phyloP scores from a whole-genome alignment of 2,329 filamentous ascomycete species.

The Penicillium paneum region DNA sequence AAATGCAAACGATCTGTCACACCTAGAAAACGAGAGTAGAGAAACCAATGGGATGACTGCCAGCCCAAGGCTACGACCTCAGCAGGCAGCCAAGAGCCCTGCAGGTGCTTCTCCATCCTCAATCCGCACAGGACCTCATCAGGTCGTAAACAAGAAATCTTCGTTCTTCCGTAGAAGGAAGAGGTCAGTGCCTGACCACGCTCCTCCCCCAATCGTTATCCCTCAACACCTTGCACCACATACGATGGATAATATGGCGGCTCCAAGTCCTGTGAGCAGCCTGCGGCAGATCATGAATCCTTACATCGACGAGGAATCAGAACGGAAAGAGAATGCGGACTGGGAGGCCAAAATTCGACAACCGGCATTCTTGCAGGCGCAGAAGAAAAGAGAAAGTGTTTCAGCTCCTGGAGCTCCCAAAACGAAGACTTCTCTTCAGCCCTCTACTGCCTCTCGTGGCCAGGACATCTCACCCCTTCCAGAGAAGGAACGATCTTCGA shows the following conservation, averaged over 20 bases:
- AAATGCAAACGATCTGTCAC: slow-evolving; percentile 20
- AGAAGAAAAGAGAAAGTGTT: slow-evolving; percentile 27
- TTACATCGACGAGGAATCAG: slow-evolving; percentile 55
- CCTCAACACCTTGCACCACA: slow-evolving; percentile 45
- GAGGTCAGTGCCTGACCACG: slow-evolving; percentile 73
- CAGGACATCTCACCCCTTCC: slow-evolving; percentile 35
- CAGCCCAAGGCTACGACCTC: slow-evolving; percentile 27
- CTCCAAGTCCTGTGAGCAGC: slow-evolving; percentile 70
- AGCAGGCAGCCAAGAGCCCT: slow-evolving; percentile 26
- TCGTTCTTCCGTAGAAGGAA: slow-evolving; percentile 93
- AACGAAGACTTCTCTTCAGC: slow-evolving; percentile 29
- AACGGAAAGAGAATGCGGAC: slow-evolving; percentile 24
- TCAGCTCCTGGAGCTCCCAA: slow-evolving; percentile 25
- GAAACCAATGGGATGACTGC: slow-evolving; percentile 18
- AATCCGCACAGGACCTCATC: slow-evolving; percentile 36
- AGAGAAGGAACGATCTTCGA: slow-evolving; percentile 30
- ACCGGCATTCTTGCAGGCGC: slow-evolving; percentile 14
- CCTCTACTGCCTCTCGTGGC: slow-evolving; percentile 21
- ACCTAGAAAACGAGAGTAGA: slow-evolving; percentile 25
- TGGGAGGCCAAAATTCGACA: slow-evolving; percentile 21
- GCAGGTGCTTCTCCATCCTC: slow-evolving; percentile 17
- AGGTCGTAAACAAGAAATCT: slow-evolving; percentile 82
- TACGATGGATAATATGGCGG: slow-evolving; percentile 25
- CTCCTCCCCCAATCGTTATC: slow-evolving; percentile 57
- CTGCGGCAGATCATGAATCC: slow-evolving; percentile 83